Evolutionary conservation across 1,139 yeast species (phyloP).

Genomic region (Scheffersomyces segobiensis): DNA sequence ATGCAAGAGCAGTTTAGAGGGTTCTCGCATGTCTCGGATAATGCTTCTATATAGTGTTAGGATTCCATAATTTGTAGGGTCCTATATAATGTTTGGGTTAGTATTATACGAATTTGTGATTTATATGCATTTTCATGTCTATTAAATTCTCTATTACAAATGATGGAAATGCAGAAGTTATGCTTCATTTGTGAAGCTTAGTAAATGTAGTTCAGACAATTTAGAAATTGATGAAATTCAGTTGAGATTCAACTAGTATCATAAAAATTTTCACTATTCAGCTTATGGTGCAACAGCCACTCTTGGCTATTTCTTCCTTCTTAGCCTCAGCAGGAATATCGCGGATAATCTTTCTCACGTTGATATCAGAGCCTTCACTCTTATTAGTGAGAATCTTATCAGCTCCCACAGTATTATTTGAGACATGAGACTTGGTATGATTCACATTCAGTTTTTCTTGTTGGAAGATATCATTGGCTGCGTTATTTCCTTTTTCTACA

Average conservation of each 20-base stretch:
- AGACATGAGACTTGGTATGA: background rate
- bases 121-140: background rate
- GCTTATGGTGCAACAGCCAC: background rate
- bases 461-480: background rate
- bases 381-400: background rate
- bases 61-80: background rate
- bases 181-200: background rate
- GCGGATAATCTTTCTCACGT: background rate
- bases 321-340: background rate
- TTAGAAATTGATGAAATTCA: background rate
- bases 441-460: background rate
- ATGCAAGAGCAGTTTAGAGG: slow-evolving; percentile 98
- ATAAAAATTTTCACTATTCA: no score
- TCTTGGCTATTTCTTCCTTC: background rate
- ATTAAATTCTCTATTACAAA: background rate
- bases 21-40: slow-evolving; percentile 84
- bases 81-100: background rate
- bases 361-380: background rate
- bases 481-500: background rate
- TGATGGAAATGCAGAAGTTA: background rate
- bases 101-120: background rate
- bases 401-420: background rate
- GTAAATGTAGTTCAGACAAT: background rate
- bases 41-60: slow-evolving; percentile 37
- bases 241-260: background rate